Evolutionary conservation across 2,329 filamentous ascomycete genomes (phyloP).

Genomic region (Phialemonium atrogriseum): DNA sequence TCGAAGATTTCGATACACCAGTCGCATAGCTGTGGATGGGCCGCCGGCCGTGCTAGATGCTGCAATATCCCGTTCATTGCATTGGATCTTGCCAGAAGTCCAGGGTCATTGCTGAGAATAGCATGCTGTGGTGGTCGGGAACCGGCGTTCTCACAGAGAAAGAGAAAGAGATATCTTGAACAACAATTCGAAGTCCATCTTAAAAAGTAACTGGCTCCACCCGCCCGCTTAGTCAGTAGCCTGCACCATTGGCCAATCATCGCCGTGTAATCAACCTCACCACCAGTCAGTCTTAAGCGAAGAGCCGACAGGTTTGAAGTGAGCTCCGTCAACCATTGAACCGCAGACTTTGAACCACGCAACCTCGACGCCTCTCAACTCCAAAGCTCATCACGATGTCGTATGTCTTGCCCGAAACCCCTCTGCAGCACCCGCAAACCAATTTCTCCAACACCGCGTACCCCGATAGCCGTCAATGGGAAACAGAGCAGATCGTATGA

Average conservation of each 20-base stretch:
- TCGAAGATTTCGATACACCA: conserved; percentile 3
- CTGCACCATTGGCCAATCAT: too few species aligned
- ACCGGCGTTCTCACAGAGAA: too few species aligned
- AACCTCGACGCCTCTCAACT: conserved; percentile 5
- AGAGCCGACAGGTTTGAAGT: conserved; percentile 2
- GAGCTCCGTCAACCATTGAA: conserved; percentile 1
- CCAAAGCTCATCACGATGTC: conserved; percentile 8
- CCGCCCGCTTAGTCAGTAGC: too few species aligned
- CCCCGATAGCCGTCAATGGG: conserved; percentile 2
- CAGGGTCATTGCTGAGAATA: too few species aligned
- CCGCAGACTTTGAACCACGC: not conserved
- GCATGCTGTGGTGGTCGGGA: too few species aligned
- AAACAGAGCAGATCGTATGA: conserved; percentile 9
- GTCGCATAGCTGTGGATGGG: conserved; percentile 5
- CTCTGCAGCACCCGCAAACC: not conserved
- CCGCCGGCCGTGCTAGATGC: conserved; percentile 2
- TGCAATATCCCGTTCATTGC: conserved; percentile 5
- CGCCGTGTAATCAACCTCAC: too few species aligned
- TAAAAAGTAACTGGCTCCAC: too few species aligned
- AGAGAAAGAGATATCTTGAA: too few species aligned
- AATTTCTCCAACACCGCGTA: not conserved
- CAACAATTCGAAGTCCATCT: too few species aligned
- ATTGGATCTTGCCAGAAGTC: not conserved
- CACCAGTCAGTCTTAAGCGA: conserved; percentile 1
- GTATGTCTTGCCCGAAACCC: conserved; percentile 4